Evolutionary conservation across 139 green algal species (phyloP), one percentile per base, ranked within the genome.

Genomic region (Zygnema cylindricum): DNA sequence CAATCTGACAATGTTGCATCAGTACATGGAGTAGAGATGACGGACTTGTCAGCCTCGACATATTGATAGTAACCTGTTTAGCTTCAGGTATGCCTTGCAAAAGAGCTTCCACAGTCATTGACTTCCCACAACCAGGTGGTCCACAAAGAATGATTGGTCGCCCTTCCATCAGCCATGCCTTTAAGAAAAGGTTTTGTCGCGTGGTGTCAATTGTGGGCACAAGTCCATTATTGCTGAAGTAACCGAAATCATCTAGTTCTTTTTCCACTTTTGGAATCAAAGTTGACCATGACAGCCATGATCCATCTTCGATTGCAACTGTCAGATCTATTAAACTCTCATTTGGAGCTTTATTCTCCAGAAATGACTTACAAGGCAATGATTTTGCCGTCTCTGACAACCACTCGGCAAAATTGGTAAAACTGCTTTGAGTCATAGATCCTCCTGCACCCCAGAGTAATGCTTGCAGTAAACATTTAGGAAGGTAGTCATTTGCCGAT

Each of bases 111-210:
- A 90, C 57, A 41, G 36, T 81, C 32, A 90, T 55, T 1, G 57
- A 88, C 85, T 90, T 90, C 30, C 85, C 85, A 11, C 43, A 82
- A 23, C 85, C 85, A 16, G 85, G 79, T 16, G 85, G 85, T 0
- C 85, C 85, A 39, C 85, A 90, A 23, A 90, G 77, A 11, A 90
- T 81, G 77, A 69, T 77, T n/a, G 54, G 85, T 41, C n/a, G 85
- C 35, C n/a, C 33, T 25, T 81, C 75, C 30, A 32, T 35, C 16
- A 89, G 84, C 32, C 84, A 88, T n/a, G 84, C 35, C 25, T 39
- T 81, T 36, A 89, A 36, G 7, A 89, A 33, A n/a, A 43, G 38
- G 2, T 2, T 33, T 30, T 88, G 42, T 32, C 84, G 43, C 1
- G 69, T 77, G n/a, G 84, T 89, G 39, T 89, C 84, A 38, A 40